Evolutionary conservation across 2,329 filamentous ascomycete genomes (phyloP).

Genomic region (Botryotinia globosa): DNA sequence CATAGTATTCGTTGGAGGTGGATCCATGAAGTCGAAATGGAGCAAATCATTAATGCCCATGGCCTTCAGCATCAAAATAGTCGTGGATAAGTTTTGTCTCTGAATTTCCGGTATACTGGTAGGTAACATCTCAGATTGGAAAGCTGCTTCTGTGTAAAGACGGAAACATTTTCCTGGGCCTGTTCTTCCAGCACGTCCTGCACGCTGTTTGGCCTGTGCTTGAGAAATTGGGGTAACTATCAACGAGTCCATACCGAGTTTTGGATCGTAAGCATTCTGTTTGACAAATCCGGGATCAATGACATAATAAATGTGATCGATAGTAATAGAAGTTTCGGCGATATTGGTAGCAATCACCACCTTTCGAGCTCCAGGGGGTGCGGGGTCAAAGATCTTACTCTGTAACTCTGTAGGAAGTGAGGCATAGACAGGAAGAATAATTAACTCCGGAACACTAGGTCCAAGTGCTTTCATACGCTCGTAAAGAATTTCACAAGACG

Average conservation of each 20-base stretch:
- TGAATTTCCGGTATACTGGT: conserved; percentile 97
- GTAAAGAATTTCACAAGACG: conserved; percentile 83
- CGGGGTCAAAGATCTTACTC: conserved; percentile 89
- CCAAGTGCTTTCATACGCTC: conserved; percentile 97
- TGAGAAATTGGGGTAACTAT: conserved; percentile 96
- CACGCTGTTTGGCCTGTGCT: conserved; percentile 91
- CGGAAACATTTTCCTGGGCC: conserved; percentile 96
- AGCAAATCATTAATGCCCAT: conserved; percentile 99
- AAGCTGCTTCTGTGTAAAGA: conserved; percentile 91
- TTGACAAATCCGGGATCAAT: conserved; percentile 97
- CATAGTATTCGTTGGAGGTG: conserved; percentile 96
- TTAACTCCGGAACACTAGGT: conserved; percentile 82
- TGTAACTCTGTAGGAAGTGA: conserved; percentile 92
- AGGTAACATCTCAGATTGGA: conserved; percentile 94
- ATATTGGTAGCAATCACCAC: conserved; percentile 98
- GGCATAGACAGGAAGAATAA: conserved; percentile 95
- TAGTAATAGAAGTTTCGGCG: conserved; percentile 95
- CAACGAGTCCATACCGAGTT: conserved; percentile 95
- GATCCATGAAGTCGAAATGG: conserved; percentile 99
- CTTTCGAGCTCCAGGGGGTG: conserved; percentile 80
- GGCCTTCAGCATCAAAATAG: conserved; percentile 95
- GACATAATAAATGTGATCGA: conserved; percentile 96
- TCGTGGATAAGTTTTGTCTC: conserved; percentile 85
- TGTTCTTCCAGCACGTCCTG: conserved; percentile 88
- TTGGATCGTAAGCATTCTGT: conserved; percentile 94